Evolutionary conservation across 257 asterid genomes (phyloP).

Genomic region (Fraxinus americana): DNA sequence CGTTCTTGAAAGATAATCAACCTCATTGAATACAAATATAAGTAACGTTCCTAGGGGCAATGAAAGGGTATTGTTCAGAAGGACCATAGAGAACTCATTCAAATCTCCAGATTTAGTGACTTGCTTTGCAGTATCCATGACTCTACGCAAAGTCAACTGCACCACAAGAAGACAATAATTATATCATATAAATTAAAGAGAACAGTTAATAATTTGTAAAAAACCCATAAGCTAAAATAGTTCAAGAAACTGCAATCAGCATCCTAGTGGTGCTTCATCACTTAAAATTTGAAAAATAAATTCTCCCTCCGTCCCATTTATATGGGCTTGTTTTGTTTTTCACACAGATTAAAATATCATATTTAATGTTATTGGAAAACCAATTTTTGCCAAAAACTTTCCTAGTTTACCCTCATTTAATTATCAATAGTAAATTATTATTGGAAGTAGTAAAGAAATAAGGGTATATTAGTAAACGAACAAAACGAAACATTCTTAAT

Average conservation of each 20-base stretch:
- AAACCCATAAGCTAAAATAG: background rate
- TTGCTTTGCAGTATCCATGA: slow-evolving; percentile 92
- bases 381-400: no score
- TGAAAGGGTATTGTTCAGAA: slow-evolving; percentile 87
- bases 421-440: no score
- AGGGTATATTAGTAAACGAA: no score
- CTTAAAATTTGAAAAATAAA: no score
- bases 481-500: no score
- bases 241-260: slow-evolving; percentile 5
- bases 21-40: slow-evolving; percentile 66
- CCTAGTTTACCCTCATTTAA: no score
- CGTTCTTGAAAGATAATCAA: slow-evolving; percentile 79
- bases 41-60: slow-evolving; percentile 80
- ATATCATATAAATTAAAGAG: background rate
- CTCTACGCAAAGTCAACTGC: slow-evolving; percentile 86
- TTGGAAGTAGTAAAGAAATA: no score
- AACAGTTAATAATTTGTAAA: background rate
- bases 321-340: no score
- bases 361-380: no score
- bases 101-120: slow-evolving; percentile 83
- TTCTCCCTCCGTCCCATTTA: no score
- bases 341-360: no score
- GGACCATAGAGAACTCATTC: slow-evolving; percentile 92
- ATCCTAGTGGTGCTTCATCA: background rate
- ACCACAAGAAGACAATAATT: slow-evolving; percentile 20